Base-by-base conservation (phyloP, 352 stramenopile species). In the Pythium oligandrum region DNA sequence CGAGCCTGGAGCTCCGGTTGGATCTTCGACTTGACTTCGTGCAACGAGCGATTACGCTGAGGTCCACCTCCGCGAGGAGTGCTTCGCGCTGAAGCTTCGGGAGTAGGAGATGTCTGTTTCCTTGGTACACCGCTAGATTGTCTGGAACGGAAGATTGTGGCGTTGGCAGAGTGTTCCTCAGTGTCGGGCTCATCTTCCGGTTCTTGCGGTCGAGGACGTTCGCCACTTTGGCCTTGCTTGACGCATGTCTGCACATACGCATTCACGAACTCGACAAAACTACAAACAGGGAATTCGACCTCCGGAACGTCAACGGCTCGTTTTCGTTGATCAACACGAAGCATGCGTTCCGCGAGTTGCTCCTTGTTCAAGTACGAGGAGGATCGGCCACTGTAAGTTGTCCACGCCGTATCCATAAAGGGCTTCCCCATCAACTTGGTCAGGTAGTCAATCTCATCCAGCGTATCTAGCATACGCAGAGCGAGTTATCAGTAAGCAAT, bases 371-470 rank as follows among this genome's bases (percentile, higher is more conserved):
- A 59, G 46, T 74, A 59, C 11, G 67, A 57, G 8, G 58, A 57
- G 9, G 71, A 59, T 31, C 66, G 64, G 0, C 57, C 61, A 1
- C 70, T 58, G 45, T 83, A 90, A 3, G 57, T 63, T 11, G 68
- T 57, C 76, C 78, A 88, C 36, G 66, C 75, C 6, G 74, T 44
- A 38, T 90, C 71, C 45, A 90, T 57, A n/a, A 88, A 77, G 3
- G 55, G 51, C 40, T 90, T 85, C 9, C 78, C 81, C 9, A 92
- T 44, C 9, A 90, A 45, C 33, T 63, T 55, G 4, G 68, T 73
- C 43, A 76, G 70, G 48, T 78, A 83, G 26, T 90, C 78, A 47
- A 92, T 77, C 37, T 81, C 75, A 33, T 90, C 74, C 30, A 79
- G 32, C 17, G 60, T 59, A 49, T 59, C 61, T 69, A 36, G 3